Evolutionary conservation across 106 monocot genomes (phyloP).

Genomic region (Acanthochlamys bracteata): DNA sequence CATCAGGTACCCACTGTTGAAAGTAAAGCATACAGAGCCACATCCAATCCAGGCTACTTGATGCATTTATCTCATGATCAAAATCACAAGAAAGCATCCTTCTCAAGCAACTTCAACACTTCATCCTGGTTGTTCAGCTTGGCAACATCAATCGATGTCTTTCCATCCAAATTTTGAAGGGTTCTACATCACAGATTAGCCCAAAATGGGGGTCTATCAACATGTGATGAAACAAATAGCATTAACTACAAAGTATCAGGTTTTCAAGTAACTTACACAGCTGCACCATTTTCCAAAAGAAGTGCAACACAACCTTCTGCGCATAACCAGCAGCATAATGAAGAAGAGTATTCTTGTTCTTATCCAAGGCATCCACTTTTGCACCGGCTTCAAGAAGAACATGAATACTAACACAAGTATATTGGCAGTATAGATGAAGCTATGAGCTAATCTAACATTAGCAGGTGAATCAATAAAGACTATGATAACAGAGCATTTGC

Average conservation of each 20-base stretch:
- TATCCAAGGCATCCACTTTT: conserved; percentile 75
- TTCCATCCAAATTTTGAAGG: conserved; percentile 86
- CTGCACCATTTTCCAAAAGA: conserved; percentile 74
- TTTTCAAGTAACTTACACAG: conserved; percentile 57
- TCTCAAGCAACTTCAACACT: conserved; percentile 92
- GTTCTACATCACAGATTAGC: conserved; percentile 36
- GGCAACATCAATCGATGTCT: conserved; percentile 92
- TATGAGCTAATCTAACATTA: no score
- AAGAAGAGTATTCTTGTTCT: conserved; percentile 94
- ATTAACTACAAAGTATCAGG: background rate
- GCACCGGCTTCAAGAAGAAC: conserved; percentile 86
- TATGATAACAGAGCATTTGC: no score
- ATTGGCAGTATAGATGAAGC: no score
- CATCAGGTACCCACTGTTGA: background rate
- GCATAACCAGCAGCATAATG: conserved; percentile 97
- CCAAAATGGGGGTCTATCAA: background rate
- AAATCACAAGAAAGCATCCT: conserved; percentile 79
- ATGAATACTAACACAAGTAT: background rate
- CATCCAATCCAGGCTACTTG: no score
- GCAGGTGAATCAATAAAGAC: no score
- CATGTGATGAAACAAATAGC: background rate
- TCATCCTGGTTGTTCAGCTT: conserved; percentile 92
- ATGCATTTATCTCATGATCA: no score
- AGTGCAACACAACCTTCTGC: conserved; percentile 80
- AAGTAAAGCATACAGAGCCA: no score